Base-by-base conservation (phyloP, 495 filamentous ascomycete species). In the Talaromyces trachyspermus region DNA sequence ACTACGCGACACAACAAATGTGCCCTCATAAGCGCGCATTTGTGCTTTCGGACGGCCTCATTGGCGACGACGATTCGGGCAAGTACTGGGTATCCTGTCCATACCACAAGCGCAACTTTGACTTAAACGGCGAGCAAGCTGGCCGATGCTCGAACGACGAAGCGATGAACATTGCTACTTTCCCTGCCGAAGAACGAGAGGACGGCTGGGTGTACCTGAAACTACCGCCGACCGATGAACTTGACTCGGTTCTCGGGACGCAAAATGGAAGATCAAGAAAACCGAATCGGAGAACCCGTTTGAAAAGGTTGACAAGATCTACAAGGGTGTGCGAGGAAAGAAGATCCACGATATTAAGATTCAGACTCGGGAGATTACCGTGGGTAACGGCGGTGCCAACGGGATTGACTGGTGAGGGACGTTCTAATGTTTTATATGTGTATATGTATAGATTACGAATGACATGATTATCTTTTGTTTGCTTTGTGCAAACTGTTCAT, bases 21-120 rank as follows among this genome's bases (percentile, higher is more conserved):
- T 97, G 91, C 61, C 91, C 91, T 11, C 89, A 95, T 68, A 95
- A 95, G 67, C 86, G 90, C 22, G 81, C 90, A 0, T 96, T 97
- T 63, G 84, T 88, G 23, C 77, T 96, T 26, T 85, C 84, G 0
- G 91, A 96, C 59, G 88, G 88, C 4, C 57, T 97, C 2, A 79
- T 96, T 32, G 91, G 91, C n/a, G 84, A 95, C 33, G 79, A 83
- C 47, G 64, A 71, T 61, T 47, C 62, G 11, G 60, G 61, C 44
- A 80, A 84, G 39, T 84, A 88, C 23, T 95, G 84, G 83, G 81
- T 97, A 2, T 86, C 82, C 2, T 97, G 90, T 63, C 91, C 91
- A 2, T 81, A 84, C 63, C 91, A 97, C 70, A 97, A 97, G 70
- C 81, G 86, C 47, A 95, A 95, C 65, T 97, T 84, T 60, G 79